Conservation (phyloP, 1,139 yeast species). For the Geotrichum aggregatum region DNA sequence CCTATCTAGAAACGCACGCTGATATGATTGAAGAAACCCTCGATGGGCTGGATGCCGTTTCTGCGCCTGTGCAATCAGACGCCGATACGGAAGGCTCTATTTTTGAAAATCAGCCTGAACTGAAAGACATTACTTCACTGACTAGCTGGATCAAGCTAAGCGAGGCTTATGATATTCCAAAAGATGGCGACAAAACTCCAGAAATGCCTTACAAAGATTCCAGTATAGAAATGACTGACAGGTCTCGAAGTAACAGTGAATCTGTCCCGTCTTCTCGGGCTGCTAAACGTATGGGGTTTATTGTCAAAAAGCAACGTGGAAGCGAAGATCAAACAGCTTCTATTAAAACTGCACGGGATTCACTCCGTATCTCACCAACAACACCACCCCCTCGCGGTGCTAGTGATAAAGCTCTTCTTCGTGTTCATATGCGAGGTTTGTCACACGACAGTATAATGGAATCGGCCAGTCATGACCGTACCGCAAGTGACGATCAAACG, state of each 20-base stretch:
- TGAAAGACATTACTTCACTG: conserved; percentile 13
- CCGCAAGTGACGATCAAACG: conserved; percentile 7
- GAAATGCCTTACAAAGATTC: conserved; percentile 1
- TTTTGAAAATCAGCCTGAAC: conserved; percentile 11
- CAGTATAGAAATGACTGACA: conserved; percentile 32
- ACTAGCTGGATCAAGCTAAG: conserved; percentile 17
- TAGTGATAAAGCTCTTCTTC: conserved; percentile 3
- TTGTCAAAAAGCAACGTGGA: conserved; percentile 27
- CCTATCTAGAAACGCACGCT: conserved; percentile 38
- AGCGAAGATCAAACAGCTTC: conserved; percentile 9
- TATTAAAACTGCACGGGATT: conserved; percentile 16
- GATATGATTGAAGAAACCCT: conserved; percentile 20
- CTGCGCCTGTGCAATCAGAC: neutral
- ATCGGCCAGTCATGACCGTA: conserved; percentile 13
- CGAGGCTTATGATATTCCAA: conserved; percentile 8
- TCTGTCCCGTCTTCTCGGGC: conserved; percentile 49
- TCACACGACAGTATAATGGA: conserved; percentile 27
- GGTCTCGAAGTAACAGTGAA: conserved; percentile 58
- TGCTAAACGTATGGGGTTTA: conserved; percentile 36
- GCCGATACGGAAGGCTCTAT: conserved; percentile 1
- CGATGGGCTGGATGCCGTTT: neutral
- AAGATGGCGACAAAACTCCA: conserved; percentile 7
- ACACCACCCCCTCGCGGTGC: conserved; percentile 1
- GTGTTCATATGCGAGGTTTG: conserved; percentile 24
- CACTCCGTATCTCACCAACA: conserved; percentile 13